These are phyloP conservation scores for Gossypium rotundifolium DNA, from an alignment of 345 rosid genomes.

Conservation along the genomic window DNA sequence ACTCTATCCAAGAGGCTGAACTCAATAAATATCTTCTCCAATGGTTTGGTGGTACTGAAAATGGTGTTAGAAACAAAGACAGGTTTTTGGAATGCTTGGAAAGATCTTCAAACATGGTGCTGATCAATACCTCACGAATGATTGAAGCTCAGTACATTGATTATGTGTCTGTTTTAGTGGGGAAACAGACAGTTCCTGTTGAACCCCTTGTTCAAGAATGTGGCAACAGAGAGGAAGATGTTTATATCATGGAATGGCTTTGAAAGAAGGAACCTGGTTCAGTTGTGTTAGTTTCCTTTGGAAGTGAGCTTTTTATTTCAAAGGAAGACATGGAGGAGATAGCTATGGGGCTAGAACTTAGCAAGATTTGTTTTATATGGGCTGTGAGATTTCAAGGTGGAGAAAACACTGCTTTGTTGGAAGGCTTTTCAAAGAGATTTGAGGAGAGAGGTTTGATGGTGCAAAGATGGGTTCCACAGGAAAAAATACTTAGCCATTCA, in stretches of 20 bases:
- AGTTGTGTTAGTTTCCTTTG: conserved; percentile 24
- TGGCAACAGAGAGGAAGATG: not conserved
- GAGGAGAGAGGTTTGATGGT: conserved; percentile 20
- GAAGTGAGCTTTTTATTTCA: conserved; percentile 26
- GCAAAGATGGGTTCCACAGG: conserved; percentile 35
- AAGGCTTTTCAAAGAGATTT: conserved; percentile 20
- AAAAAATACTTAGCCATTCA: conserved; percentile 16
- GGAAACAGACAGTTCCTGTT: conserved; percentile 21
- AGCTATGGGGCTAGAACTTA: conserved; percentile 27
- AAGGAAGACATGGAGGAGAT: conserved; percentile 28
- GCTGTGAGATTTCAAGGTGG: conserved; percentile 22
- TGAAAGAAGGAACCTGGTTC: conserved; percentile 11
- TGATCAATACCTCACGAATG: conserved; percentile 23
- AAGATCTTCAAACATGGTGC: conserved; percentile 12
- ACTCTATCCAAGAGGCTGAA: conserved; percentile 16
- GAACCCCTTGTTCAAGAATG: conserved; percentile 31
- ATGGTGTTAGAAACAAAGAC: conserved; percentile 11
- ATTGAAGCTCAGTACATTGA: conserved; percentile 27
- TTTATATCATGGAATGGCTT: conserved; percentile 23
- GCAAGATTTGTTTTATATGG: conserved; percentile 28
- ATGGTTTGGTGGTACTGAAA: conserved; percentile 8
- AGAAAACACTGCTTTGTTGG: conserved; percentile 8
- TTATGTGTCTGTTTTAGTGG: conserved; percentile 13
- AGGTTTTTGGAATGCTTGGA: conserved; percentile 9
- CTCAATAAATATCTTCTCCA: not conserved